A percentile compares a stretch with the other conserved stretches of the same genome.
Evolutionary conservation across 2,329 filamentous ascomycete genomes (phyloP).

Genomic region (Ophiocordyceps camponoti-rufipedis): DNA sequence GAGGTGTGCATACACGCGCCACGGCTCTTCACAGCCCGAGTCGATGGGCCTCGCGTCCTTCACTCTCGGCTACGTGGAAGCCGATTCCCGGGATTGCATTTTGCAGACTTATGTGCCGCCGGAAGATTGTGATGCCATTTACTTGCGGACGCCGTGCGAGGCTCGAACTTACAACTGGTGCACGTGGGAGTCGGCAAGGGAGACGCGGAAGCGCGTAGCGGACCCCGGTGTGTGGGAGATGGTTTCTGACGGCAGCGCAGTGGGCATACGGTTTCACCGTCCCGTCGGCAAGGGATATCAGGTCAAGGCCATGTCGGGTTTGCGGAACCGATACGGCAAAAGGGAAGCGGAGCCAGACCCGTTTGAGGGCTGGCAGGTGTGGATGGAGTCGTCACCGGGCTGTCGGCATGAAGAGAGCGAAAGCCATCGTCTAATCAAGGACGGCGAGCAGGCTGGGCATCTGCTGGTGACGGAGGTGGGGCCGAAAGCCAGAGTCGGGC

Average conservation of each 20-base stretch:
- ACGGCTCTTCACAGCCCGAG: slow-evolving; percentile 26
- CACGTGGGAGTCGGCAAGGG: slow-evolving; percentile 30
- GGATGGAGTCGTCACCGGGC: slow-evolving; percentile 30
- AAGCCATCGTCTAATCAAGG: slow-evolving; percentile 22
- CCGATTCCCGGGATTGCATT: slow-evolving; percentile 41
- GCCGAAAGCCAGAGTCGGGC: slow-evolving; percentile 43
- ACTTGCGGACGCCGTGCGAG: slow-evolving; percentile 24
- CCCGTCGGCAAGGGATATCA: slow-evolving; percentile 4
- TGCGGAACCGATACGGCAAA: slow-evolving; percentile 13
- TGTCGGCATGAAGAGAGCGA: slow-evolving; percentile 26
- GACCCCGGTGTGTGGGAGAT: slow-evolving; percentile 49
- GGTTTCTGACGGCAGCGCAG: slow-evolving; percentile 38
- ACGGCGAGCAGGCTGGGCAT: slow-evolving; percentile 24
- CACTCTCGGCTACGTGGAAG: slow-evolving; percentile 44
- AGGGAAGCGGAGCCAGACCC: slow-evolving; percentile 7
- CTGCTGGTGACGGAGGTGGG: slow-evolving; percentile 50
- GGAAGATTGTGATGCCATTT: slow-evolving; percentile 35
- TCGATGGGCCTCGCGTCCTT: slow-evolving; percentile 40
- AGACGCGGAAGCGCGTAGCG: slow-evolving; percentile 32
- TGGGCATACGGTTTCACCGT: slow-evolving; percentile 39
- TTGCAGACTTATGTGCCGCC: slow-evolving; percentile 43
- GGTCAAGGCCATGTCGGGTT: slow-evolving; percentile 3
- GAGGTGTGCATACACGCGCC: slow-evolving; percentile 34
- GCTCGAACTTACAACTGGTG: slow-evolving; percentile 25
- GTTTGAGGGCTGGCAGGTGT: slow-evolving; percentile 31